Conservation (phyloP, 805 yeast genomes). For the Kluyveromyces aestuarii region DNA sequence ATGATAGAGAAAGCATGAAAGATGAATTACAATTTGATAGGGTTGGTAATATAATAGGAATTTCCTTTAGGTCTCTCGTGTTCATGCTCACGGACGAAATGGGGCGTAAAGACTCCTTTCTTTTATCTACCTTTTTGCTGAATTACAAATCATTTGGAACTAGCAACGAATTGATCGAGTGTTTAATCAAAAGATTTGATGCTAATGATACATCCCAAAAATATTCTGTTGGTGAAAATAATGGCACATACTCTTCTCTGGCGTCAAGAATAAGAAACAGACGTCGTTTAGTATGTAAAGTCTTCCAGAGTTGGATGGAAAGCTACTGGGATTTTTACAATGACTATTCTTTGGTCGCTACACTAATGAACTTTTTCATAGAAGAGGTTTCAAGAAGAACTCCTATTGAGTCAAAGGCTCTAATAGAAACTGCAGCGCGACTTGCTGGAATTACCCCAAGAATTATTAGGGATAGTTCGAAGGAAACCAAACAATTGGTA, state of each 20-base stretch:
- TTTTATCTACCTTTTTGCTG: slow-evolving; percentile 65
- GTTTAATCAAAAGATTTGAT: slow-evolving; percentile 58
- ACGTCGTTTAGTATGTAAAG: slow-evolving; percentile 55
- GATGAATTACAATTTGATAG: slow-evolving; percentile 35
- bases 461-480: slow-evolving; percentile 21
- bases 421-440: slow-evolving; percentile 55
- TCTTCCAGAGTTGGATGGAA: slow-evolving; percentile 80
- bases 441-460: slow-evolving; percentile 47
- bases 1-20: slow-evolving; percentile 17
- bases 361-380: slow-evolving; percentile 68
- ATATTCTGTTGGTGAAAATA: slow-evolving; percentile 26
- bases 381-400: slow-evolving; percentile 56
- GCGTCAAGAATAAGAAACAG: slow-evolving; percentile 46
- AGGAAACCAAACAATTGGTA: slow-evolving; percentile 41
- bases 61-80: slow-evolving; percentile 62
- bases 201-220: slow-evolving; percentile 30
- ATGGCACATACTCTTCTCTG: slow-evolving; percentile 32
- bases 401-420: slow-evolving; percentile 56
- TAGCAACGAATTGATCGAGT: slow-evolving; percentile 59
- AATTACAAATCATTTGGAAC: slow-evolving; percentile 66
- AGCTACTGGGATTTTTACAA: slow-evolving; percentile 69
- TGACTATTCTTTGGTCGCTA: slow-evolving; percentile 56
- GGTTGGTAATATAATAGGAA: slow-evolving; percentile 50
- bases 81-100: slow-evolving; percentile 58
- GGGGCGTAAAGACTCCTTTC: slow-evolving; percentile 54